These are phyloP conservation scores for Aspergillus udagawae DNA, from an alignment of 2,329 filamentous ascomycete species.

Conservation along the genomic window DNA sequence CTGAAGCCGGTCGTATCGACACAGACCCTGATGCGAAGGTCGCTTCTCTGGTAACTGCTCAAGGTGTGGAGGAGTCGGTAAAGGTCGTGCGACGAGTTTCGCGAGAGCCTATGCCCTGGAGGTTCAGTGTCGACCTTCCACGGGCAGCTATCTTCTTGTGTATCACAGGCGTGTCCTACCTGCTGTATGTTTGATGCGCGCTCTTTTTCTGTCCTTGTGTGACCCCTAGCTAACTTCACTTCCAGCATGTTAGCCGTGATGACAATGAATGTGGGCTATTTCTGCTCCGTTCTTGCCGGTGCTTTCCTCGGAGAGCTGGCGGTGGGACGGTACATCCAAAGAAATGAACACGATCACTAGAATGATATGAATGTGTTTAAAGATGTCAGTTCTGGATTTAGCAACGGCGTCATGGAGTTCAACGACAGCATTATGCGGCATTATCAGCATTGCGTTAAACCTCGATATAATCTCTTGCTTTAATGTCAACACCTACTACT, in stretches of 20 bases:
- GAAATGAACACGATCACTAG: slow-evolving; percentile 28
- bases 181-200: slow-evolving; percentile 63
- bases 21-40: slow-evolving; percentile 60
- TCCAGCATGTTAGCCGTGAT: slow-evolving; percentile 85
- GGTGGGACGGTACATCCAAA: slow-evolving; percentile 64
- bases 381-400: not conserved
- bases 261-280: slow-evolving; percentile 84
- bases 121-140: slow-evolving; percentile 73
- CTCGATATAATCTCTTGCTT: not conserved
- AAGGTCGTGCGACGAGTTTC: slow-evolving; percentile 62
- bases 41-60: slow-evolving; percentile 64
- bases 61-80: slow-evolving; percentile 78
- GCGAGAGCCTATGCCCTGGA: slow-evolving; percentile 62
- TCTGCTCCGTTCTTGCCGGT: slow-evolving; percentile 71
- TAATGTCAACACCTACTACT: not conserved
- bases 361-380: not conserved
- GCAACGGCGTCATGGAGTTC: not conserved
- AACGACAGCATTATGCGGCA: not conserved
- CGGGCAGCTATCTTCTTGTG: slow-evolving; percentile 67
- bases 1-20: slow-evolving; percentile 57
- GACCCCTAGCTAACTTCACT: slow-evolving; percentile 6
- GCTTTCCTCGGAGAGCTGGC: slow-evolving; percentile 82
- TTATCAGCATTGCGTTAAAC: not conserved
- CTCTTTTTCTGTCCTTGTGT: not conserved
- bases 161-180: slow-evolving; percentile 73